Conservation (phyloP, 306 rosid species). For the Malus fusca region DNA sequence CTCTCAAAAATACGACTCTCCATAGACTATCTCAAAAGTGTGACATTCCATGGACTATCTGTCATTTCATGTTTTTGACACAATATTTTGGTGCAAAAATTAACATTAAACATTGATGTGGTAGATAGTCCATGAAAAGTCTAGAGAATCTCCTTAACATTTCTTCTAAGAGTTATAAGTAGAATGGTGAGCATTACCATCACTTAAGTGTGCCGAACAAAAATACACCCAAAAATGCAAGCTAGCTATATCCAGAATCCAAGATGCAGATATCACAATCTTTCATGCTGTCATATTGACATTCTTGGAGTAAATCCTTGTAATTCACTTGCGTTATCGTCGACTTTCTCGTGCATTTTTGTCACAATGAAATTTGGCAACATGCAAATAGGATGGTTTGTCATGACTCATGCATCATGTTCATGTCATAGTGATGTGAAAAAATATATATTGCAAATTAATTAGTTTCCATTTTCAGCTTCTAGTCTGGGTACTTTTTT, state of each 20-base stretch:
- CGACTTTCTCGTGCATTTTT: not conserved
- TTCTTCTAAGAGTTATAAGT: too few relatives aligned
- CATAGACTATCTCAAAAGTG: too few relatives aligned
- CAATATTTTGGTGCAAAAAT: too few relatives aligned
- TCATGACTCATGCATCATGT: not conserved
- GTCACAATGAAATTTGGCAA: not conserved
- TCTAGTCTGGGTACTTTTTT: not conserved
- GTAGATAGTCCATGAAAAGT: too few relatives aligned
- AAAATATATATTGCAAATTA: not conserved
- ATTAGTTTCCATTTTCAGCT: not conserved
- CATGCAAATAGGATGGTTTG: not conserved
- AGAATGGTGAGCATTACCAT: too few relatives aligned
- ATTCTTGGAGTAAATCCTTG: not conserved
- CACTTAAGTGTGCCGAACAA: too few relatives aligned
- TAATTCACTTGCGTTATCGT: not conserved
- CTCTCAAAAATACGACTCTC: too few relatives aligned
- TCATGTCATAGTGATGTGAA: conserved; percentile 3
- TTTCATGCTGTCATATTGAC: not conserved
- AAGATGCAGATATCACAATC: not conserved
- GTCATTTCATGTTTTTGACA: too few relatives aligned
- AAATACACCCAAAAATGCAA: too few relatives aligned
- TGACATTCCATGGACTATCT: too few relatives aligned
- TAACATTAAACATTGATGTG: too few relatives aligned
- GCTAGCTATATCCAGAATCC: not conserved
- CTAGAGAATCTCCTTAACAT: too few relatives aligned